Evolutionary conservation across 257 asterid species (phyloP), one percentile per base, ranked within the genome.

Genomic region (Ehretia macrophylla): DNA sequence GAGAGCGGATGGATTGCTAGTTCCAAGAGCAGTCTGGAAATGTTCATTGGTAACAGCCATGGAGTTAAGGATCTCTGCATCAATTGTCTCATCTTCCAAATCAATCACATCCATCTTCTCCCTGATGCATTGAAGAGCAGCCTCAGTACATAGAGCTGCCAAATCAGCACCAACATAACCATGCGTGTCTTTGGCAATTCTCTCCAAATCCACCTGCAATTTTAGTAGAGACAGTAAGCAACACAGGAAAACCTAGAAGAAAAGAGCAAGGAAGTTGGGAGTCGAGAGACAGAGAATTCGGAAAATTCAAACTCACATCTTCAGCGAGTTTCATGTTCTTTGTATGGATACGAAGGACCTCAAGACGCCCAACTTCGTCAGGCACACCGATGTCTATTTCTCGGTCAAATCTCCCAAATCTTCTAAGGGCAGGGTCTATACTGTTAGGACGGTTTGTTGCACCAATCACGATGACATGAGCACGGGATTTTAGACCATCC

Each of bases 31-130:
- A 69, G 94, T 90, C 68, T 66, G 77, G 73, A 90, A 90, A 69
- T 90, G 97, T 53, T 90, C 97, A 39, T 90, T 90, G 23, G 85
- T 81, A 50, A 90, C 97, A 58, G 97, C 93, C 97, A 87, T 90
- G 62, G 97, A 81, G 68, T 90, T 90, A 5, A 90, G 83, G 42
- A 90, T 80, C 80, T 87, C 97, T 8, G 95, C 97, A 71, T 90
- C 96, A 53, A 90, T 90, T 8, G 88, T 14, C 23, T 90, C 97
- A 40, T 90, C 97, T 69, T 87, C 96, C 73, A 90, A 79, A 62
- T 90, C 96, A 42, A 90, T 90, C 60, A 90, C 90, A 48, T 90
- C 97, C 97, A 90, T 90, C 79, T 90, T 90, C 84, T 90, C 97
- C 75, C 97, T 83, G 67, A 90, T 90, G 81, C 97, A 87, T 56